Percentiles rank a stretch among this genome's conserved stretches.
Conservation (phyloP, 768 basidiomycete genomes). For the Mrakia blollopis region DNA sequence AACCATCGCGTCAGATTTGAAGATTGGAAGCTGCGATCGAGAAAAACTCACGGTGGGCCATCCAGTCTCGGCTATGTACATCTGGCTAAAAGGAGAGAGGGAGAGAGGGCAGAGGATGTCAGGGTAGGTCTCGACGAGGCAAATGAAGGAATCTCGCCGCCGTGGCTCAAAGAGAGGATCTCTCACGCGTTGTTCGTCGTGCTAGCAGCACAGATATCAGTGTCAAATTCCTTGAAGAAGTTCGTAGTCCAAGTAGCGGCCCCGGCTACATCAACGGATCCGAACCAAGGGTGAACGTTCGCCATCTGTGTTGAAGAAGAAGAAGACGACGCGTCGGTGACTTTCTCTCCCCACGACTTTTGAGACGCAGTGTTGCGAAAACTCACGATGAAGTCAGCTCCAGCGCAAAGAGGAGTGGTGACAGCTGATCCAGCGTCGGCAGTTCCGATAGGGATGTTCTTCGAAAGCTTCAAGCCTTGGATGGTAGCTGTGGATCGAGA, state of each 20-base stretch:
- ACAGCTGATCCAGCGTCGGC: constrained; percentile 68
- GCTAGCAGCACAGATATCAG: constrained; percentile 31
- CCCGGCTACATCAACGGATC: constrained; percentile 60
- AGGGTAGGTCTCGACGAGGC: background rate
- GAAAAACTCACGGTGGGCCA: constrained; percentile 43
- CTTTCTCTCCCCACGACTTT: too few species aligned
- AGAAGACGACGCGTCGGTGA: too few species aligned
- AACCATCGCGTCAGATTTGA: too few species aligned
- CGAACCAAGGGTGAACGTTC: constrained; percentile 56
- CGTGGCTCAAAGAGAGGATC: too few species aligned
- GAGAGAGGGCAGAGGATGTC: background rate
- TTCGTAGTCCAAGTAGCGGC: constrained; percentile 74
- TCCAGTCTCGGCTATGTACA: constrained; percentile 89
- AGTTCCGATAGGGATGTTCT: constrained; percentile 63
- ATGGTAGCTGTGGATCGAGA: constrained; percentile 43
- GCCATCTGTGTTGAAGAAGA: too few species aligned
- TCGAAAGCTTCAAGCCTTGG: constrained; percentile 53
- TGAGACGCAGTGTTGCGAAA: too few species aligned
- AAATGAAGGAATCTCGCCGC: too few species aligned
- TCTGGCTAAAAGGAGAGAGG: constrained; percentile 49
- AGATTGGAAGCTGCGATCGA: too few species aligned
- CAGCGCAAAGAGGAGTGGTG: constrained; percentile 20
- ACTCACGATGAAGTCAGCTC: constrained; percentile 14
- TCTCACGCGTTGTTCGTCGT: constrained; percentile 29
- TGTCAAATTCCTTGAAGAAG: constrained; percentile 58